Base-by-base conservation (phyloP, 768 basidiomycete species). In the Suillus paluster region DNA sequence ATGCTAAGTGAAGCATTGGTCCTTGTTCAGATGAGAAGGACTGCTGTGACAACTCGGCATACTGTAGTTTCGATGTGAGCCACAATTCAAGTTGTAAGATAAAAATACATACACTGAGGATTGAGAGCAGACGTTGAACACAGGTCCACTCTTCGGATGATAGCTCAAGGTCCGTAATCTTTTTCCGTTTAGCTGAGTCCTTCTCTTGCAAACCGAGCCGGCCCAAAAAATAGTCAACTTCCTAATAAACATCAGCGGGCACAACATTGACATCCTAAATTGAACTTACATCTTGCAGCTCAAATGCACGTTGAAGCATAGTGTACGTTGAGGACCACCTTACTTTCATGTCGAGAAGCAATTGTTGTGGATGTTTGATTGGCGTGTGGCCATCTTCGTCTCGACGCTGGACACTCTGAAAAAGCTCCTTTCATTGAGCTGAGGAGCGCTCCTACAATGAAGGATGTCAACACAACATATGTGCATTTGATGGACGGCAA, bases 321-420 rank as follows among this genome's bases (percentile, higher is more conserved):
- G n/a, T n/a, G n/a, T 30, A 64, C 46, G 70, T 76, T 2, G 74
- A 77, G 1, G 70, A 77, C 75, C 77, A 78, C 11, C 69, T 59
- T 14, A 76, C 70, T 9, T 60, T 63, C 75, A 75, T 74, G 57
- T 76, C 71, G 21, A 74, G 50, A 17, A 75, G 52, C 1, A 76
- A 66, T 17, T 64, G 49, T 34, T 12, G 30, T 23, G 17, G 25
- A 25, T n/a, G n/a, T n/a, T n/a, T n/a, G 19, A 42, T n/a, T 10
- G 58, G 39, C 11, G 14, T 12, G 14, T 38, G 36, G 11, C 36
- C 36, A 38, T 38, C 14, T 12, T 38, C 36, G 14, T 10, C 36
- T 2, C 36, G 12, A 12, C 11, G 36, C 36, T 38, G 36, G 12
- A 38, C 14, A 10, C 11, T 38, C 11, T 5, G 12, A 12, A 38